Evolutionary conservation across 345 rosid genomes (phyloP), one percentile per base, ranked within the genome.

Genomic region (Erysimum cheiranthoides): DNA sequence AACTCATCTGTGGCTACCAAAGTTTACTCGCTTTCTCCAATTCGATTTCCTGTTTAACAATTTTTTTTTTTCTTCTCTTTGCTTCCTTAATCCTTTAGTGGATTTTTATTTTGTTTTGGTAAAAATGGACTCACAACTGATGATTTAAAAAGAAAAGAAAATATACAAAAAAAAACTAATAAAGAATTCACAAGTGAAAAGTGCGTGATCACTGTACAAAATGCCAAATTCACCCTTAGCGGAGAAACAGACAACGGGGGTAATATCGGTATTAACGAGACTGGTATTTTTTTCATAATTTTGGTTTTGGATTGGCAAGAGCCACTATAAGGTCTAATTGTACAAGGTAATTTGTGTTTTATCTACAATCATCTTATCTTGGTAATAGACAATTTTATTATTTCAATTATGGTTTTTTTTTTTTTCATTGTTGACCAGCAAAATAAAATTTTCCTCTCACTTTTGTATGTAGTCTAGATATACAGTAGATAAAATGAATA

Each of bases 1-100:
- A 56, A 71, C 76, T 77, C 47, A 77, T 77, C 71, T 70, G 71
- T 76, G 75, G 80, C 80, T 70, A 61, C 80, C 59, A 69, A n/a
- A n/a, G 51, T 76, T 76, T 32, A 43, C 75, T 69, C 59, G 50
- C 25, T 69, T 70, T 53, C 65, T 12, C 51, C n/a, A 71, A 71
- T 77, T 71, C 76, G 50, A 70, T 69, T 75, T 75, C 73, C 43
- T 25, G 14, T 13, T 13, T 39, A 28, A 50, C 17, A 2, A 31
- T 30, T 40, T 16, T 31, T 10, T 5, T 27, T 14, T 43, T 18
- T 18, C 0, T 60, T 16, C 35, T 3, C 21, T 39, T 52, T 63
- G 43, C 35, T 63, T 63, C 31, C 39, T 66, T 58, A 59, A 70
- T 59, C 68, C 50, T 60, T 60, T 16, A 35, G 65, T 34, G 65